Evolutionary conservation across 768 basidiomycete species (phyloP).

Genomic region (Mycena latifolia): DNA sequence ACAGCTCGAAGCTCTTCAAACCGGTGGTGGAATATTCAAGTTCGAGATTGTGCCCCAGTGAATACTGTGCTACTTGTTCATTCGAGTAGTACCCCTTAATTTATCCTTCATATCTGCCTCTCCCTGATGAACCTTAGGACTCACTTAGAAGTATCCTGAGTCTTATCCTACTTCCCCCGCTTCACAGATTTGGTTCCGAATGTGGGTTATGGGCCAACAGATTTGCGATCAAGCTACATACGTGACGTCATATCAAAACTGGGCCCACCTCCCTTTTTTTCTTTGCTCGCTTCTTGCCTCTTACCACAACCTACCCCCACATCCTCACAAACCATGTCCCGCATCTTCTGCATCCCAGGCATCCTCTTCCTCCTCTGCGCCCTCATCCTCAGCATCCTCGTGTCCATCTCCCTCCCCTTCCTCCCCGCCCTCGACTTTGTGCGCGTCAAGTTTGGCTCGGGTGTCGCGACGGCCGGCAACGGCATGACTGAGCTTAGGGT

Average conservation of each 20-base stretch:
- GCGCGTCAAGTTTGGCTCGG: constrained; percentile 63
- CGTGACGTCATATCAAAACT: not conserved
- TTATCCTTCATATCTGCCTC: too few species aligned
- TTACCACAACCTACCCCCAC: not conserved
- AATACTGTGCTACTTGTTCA: too few species aligned
- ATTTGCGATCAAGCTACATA: too few species aligned
- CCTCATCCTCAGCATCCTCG: constrained; percentile 74
- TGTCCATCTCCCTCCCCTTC: constrained; percentile 79
- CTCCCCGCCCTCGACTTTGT: constrained; percentile 76
- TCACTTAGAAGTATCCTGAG: too few species aligned
- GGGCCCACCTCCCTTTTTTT: not conserved
- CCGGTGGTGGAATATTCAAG: too few species aligned
- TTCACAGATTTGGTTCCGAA: too few species aligned
- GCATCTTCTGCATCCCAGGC: constrained; percentile 73
- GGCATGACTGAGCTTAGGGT: constrained; percentile 66
- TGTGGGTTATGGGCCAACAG: too few species aligned
- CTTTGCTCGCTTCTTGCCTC: not conserved
- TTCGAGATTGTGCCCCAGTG: too few species aligned
- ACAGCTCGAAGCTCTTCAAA: too few species aligned
- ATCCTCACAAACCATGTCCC: constrained; percentile 48
- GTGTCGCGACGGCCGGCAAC: constrained; percentile 39
- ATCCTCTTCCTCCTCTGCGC: constrained; percentile 69
- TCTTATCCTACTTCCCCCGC: too few species aligned
- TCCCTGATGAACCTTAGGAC: too few species aligned
- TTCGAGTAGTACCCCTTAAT: too few species aligned